Evolutionary conservation across 176 grass and related monocot genomes (phyloP), one percentile per base, ranked within the genome.

Genomic region (Elaeis guineensis): DNA sequence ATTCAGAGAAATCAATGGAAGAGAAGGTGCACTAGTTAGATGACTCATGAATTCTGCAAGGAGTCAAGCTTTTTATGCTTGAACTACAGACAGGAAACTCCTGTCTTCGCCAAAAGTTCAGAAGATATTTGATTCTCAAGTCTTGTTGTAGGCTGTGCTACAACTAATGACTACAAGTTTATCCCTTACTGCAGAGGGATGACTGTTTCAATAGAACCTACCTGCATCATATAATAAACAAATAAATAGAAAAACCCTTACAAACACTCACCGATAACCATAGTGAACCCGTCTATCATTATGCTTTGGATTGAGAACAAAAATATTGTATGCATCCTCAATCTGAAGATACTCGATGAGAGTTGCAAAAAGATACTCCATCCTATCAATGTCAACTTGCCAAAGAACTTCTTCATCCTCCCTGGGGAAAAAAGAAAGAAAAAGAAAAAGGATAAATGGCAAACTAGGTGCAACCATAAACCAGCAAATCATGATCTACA

Each of bases 281-380:
- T 97, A 97, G 5, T 56, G 79, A 78, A 60, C 50, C 61, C 22
- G 75, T 52, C 82, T 90, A 25, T 69, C 77, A 62, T 73, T 69
- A 39, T 61, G 76, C 52, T 85, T 97, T 21, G 92, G 87, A 57
- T 97, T 97, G 61, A 97, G 81, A 76, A 97, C 58, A 32, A 97
- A 97, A 57, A 97, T 83, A 53, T 91, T 97, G 76, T 97, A 97
- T 62, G 87, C 81, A 75, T 97, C 77, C 61, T 80, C 83, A 72
- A 97, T 89, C 72, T 88, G 87, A 77, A 97, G 87, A 60, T 97
- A 78, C 26, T 91, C 85, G 52, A 89, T 61, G 66, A 97, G 78
- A 24, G 78, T 71, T 52, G 87, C 86, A 83, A 91, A 89, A 69
- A 97, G 54, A 66, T 89, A 86, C 70, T 97, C 81, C 84, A 97